These are phyloP conservation scores for Cryptomeria japonica DNA, from an alignment of 75 land plant species.

Conservation along the genomic window DNA sequence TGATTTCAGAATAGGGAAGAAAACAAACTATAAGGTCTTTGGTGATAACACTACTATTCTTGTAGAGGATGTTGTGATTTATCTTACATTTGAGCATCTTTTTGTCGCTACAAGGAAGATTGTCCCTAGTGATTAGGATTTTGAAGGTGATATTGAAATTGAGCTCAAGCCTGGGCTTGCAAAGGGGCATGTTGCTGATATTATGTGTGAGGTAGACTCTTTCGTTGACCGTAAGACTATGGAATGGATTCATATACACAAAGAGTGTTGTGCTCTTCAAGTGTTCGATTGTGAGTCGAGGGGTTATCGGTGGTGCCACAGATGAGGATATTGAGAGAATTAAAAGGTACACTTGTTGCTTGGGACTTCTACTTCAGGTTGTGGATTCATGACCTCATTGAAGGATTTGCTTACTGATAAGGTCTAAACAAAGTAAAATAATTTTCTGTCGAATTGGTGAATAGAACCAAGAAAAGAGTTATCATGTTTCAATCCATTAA, in stretches of 20 bases:
- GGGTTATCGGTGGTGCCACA: conserved; percentile 57
- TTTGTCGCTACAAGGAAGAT: too few relatives aligned
- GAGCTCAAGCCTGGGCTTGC: too few relatives aligned
- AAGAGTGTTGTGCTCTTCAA: conserved; percentile 68
- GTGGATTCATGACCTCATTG: conserved; percentile 89
- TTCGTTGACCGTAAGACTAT: conserved; percentile 36
- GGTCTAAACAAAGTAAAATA: conserved; percentile 66
- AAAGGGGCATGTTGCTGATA: too few relatives aligned
- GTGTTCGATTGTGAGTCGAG: conserved; percentile 57
- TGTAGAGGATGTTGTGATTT: too few relatives aligned
- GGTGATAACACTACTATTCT: too few relatives aligned
- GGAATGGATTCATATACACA: conserved; percentile 66
- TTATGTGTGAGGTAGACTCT: too few relatives aligned
- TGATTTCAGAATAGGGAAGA: too few relatives aligned
- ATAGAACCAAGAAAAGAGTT: conserved; percentile 56
- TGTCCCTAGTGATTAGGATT: too few relatives aligned
- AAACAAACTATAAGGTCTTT: too few relatives aligned
- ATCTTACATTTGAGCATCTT: too few relatives aligned
- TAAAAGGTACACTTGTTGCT: conserved; percentile 47
- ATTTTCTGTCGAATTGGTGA: conserved; percentile 57
- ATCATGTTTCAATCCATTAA: conserved; percentile 43
- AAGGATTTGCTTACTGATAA: conserved; percentile 83
- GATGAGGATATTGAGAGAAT: conserved; percentile 59
- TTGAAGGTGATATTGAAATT: too few relatives aligned
- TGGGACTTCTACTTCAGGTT: conserved; percentile 80